A percentile compares a stretch with the other conserved stretches of the same genome.
Conservation (phyloP, 345 rosid species). For the Euphorbia lathyris region DNA sequence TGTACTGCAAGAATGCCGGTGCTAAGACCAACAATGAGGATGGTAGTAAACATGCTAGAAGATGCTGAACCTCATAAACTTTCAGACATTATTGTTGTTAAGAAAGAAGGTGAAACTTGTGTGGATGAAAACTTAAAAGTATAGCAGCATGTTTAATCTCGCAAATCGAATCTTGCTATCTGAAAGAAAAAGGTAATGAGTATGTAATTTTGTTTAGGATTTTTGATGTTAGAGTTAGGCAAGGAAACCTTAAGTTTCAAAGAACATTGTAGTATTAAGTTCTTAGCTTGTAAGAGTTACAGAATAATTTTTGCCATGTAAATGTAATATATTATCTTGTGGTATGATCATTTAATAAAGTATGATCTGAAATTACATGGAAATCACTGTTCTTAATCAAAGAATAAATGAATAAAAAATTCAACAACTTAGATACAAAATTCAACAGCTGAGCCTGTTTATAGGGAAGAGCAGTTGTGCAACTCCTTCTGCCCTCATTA, state of each 20-base stretch:
- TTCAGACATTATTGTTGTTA: slow-evolving; percentile 21
- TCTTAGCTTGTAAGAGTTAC: too few relatives aligned
- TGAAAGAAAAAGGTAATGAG: not conserved
- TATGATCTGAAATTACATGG: too few relatives aligned
- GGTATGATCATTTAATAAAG: too few relatives aligned
- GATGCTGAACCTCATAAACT: slow-evolving; percentile 46
- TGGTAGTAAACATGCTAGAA: slow-evolving; percentile 79
- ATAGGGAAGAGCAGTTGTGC: not conserved
- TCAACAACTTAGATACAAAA: too few relatives aligned
- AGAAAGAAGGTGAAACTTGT: slow-evolving; percentile 15
- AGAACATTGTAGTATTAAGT: too few relatives aligned
- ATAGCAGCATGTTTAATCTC: not conserved
- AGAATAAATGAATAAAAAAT: too few relatives aligned
- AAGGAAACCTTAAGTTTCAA: too few relatives aligned
- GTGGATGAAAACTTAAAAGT: slow-evolving; percentile 1
- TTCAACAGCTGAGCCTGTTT: too few relatives aligned
- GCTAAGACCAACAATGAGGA: slow-evolving; percentile 68
- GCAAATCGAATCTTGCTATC: not conserved
- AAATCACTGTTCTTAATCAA: too few relatives aligned
- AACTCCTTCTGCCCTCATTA: slow-evolving; percentile 10
- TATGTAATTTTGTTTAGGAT: not conserved
- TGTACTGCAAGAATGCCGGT: slow-evolving; percentile 64
- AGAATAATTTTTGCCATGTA: too few relatives aligned
- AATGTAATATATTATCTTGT: too few relatives aligned
- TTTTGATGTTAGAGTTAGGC: not conserved